A percentile compares a stretch with the other conserved stretches of the same genome.
Evolutionary conservation across 352 stramenopile species (phyloP).

Genomic region (Pythium scleroteichum): DNA sequence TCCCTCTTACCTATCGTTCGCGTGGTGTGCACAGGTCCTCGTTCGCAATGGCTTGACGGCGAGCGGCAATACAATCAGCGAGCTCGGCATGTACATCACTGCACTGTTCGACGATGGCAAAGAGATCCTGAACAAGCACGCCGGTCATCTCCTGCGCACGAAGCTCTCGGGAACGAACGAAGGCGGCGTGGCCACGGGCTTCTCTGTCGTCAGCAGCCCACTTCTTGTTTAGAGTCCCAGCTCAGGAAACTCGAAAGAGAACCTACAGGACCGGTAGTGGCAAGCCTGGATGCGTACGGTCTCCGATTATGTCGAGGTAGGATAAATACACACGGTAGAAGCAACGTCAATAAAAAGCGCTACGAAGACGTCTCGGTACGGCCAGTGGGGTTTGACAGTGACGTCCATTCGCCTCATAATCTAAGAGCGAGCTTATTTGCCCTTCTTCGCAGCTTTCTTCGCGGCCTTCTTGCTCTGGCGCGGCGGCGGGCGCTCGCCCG

Average conservation of each 20-base stretch:
- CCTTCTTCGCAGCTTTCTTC: slow-evolving; percentile 67
- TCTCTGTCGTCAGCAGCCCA: slow-evolving; percentile 92
- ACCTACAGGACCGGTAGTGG: no score
- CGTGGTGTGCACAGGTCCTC: slow-evolving; percentile 44
- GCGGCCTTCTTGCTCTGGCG: slow-evolving; percentile 67
- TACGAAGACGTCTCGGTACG: no score
- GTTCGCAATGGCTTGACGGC: slow-evolving; percentile 73
- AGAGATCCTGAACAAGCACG: slow-evolving; percentile 93
- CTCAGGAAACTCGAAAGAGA: not conserved
- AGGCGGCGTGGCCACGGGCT: slow-evolving; percentile 95
- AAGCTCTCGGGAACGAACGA: slow-evolving; percentile 96
- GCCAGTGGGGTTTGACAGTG: no score
- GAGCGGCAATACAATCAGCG: slow-evolving; percentile 89
- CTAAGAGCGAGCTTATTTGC: slow-evolving; percentile 37
- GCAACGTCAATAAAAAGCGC: no score
- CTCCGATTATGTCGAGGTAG: not conserved
- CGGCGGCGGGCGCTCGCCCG: slow-evolving; percentile 41
- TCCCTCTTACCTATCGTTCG: slow-evolving; percentile 26
- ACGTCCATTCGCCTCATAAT: slow-evolving; percentile 25
- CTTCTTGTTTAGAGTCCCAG: slow-evolving; percentile 56
- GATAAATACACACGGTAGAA: slow-evolving; percentile 20
- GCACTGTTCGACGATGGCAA: slow-evolving; percentile 75
- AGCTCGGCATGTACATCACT: slow-evolving; percentile 96
- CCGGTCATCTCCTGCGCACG: slow-evolving; percentile 94
- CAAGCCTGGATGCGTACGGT: no score